Evolutionary conservation across 345 rosid genomes (phyloP), one percentile per base, ranked within the genome.

Genomic region (Mercurialis annua): DNA sequence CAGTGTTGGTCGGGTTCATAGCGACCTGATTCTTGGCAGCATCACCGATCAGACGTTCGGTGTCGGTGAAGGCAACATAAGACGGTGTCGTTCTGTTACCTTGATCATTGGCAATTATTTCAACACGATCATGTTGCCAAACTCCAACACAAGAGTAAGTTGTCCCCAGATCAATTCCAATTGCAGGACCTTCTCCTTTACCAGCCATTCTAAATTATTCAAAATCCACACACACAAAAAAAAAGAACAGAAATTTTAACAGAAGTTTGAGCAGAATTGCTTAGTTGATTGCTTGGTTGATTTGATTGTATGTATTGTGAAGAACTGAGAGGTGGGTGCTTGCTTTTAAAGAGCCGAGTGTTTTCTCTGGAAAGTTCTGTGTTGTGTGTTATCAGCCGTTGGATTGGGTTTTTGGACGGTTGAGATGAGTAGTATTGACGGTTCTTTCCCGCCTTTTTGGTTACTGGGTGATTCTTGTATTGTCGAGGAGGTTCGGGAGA

Each of bases 1-100:
- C 82, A 26, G 82, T 79, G 67, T 79, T 75, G 34, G 4, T 75
- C 0, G 82, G 72, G 52, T 79, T 79, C 82, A 75, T 79, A 23
- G 82, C 79, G 8, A 79, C 82, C 72, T 79, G 82, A 31, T 79
- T 79, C 74, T 79, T 79, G 34, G 82, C 82, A 1, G 82, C 79
- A n/a, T n/a, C n/a, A n/a, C n/a, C n/a, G n/a, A n/a, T n/a, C n/a
- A 79, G 61, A 16, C 82, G 74, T 68, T 79, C 79, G 3, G 82
- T 71, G 11, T 79, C 77, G 0, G 82, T 79, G 33, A 79, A 79
- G 12, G 78, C 82, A 23, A 78, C 82, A 21, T 78, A 78, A 0
- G 82, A 78, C 46, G 82, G 82, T 15, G 82, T 78, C 44, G 82
- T 78, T 29, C 82, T 57, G 59, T 78, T 78, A 17, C 82, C 81